Percentiles rank a stretch among this genome's conserved stretches.
phyloP scores from a whole-genome alignment of 116 monocot genomes.

The Cymodocea nodosa region DNA sequence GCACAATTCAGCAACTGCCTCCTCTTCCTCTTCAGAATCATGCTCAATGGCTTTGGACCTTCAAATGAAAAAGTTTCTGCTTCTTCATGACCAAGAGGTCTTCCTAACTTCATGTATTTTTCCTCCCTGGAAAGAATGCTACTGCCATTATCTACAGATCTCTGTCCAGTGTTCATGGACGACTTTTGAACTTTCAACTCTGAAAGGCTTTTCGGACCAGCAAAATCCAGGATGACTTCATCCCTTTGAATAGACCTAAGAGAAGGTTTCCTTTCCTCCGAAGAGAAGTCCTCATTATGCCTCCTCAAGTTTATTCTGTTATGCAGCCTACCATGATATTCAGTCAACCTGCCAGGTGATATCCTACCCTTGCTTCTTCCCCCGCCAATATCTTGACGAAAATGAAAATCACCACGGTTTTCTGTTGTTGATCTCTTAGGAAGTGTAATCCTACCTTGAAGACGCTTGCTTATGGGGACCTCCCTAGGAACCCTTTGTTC shows the following conservation, averaged over 20 bases:
- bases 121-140: background rate
- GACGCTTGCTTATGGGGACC: constrained; percentile 28
- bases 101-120: constrained; percentile 2
- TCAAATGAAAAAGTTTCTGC: constrained; percentile 39
- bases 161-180: constrained; percentile 13
- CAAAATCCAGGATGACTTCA: constrained; percentile 21
- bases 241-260: constrained; percentile 9
- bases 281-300: constrained; percentile 4
- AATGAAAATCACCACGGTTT: constrained; percentile 3
- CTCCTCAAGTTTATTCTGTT: constrained; percentile 23
- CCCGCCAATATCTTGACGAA: constrained; percentile 20
- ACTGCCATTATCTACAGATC: background rate
- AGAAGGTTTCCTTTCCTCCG: constrained; percentile 11
- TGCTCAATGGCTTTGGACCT: constrained; percentile 49
- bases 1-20: constrained; percentile 15
- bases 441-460: constrained; percentile 55
- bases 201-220: constrained; percentile 59
- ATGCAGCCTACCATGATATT: background rate
- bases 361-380: constrained; percentile 20
- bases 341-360: constrained; percentile 19
- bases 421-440: constrained; percentile 16
- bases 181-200: constrained; percentile 54
- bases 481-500: constrained; percentile 6
- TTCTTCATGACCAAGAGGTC: constrained; percentile 12
- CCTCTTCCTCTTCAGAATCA: constrained; percentile 57